These are phyloP conservation scores for Logfia minima DNA, from an alignment of 129 eudicot genomes.

Conservation along the genomic window DNA sequence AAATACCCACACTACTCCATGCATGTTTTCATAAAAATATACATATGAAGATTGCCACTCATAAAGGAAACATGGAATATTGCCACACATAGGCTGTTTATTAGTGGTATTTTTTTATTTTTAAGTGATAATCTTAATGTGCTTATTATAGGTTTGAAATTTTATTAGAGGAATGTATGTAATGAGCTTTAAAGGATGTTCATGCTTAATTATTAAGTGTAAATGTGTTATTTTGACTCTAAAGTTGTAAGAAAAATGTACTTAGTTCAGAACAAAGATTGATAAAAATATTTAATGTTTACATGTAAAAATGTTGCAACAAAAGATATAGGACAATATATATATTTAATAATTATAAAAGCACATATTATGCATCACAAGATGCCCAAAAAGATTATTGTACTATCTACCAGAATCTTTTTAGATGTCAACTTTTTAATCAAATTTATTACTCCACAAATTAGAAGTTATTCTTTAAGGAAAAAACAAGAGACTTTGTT, in stretches of 20 bases:
- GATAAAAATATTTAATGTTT: too few relatives aligned
- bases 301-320: not conserved
- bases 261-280: not conserved
- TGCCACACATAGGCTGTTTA: not conserved
- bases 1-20: conserved; percentile 22
- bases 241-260: too few relatives aligned
- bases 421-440: not conserved
- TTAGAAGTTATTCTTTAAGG: too few relatives aligned
- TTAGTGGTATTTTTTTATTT: not conserved
- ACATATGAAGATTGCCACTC: not conserved
- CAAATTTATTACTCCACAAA: too few relatives aligned
- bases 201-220: not conserved
- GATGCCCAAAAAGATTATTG: not conserved
- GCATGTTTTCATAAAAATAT: not conserved
- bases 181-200: not conserved
- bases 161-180: not conserved
- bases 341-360: too few relatives aligned
- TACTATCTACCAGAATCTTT: conserved; percentile 26
- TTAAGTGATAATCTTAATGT: not conserved
- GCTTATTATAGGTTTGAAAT: not conserved
- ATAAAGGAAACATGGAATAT: not conserved
- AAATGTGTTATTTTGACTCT: too few relatives aligned
- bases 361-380: conserved; percentile 8
- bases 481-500: not conserved
- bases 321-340: not conserved